A percentile compares a stretch with the other conserved stretches of the same genome.
Conservation (phyloP, 1,139 yeast species). For the Scheffersomyces titani region DNA sequence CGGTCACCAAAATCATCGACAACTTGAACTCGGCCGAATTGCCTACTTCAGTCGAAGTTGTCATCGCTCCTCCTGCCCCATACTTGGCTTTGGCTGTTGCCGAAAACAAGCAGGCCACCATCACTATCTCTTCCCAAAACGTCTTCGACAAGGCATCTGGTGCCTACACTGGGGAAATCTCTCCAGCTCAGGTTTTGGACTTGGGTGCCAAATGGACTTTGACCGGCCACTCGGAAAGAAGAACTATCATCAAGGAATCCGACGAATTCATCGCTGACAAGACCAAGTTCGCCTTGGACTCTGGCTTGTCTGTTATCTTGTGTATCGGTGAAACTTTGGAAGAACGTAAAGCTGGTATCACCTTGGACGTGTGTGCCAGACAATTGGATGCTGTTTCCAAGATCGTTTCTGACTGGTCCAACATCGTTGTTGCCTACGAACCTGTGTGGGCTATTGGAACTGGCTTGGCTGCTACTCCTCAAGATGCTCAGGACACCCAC, state of each 20-base stretch:
- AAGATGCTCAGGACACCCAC: conserved; percentile 96
- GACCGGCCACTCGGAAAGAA: conserved; percentile 98
- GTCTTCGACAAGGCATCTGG: conserved; percentile 85
- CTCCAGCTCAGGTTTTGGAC: conserved; percentile 87
- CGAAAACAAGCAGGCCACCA: conserved; percentile 67
- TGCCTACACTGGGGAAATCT: conserved; percentile 97
- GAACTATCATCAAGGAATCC: conserved; percentile 86
- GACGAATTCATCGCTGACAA: conserved; percentile 93
- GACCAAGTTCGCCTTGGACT: conserved; percentile 90
- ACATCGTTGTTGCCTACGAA: conserved; percentile 95
- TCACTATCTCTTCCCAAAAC: conserved; percentile 88
- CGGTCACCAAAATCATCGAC: conserved; percentile 81
- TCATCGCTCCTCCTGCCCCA: conserved; percentile 94
- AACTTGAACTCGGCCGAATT: conserved; percentile 77
- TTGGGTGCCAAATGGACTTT: conserved; percentile 93
- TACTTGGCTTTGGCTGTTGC: conserved; percentile 79
- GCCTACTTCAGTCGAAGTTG: conserved; percentile 81
- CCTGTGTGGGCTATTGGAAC: conserved; percentile 99
- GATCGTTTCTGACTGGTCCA: conserved; percentile 85
- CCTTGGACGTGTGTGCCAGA: conserved; percentile 83
- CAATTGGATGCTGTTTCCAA: conserved; percentile 89
- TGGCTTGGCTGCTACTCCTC: conserved; percentile 98
- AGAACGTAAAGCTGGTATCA: conserved; percentile 87
- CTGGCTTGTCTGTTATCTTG: conserved; percentile 85
- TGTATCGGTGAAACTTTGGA: conserved; percentile 98